Conservation (phyloP, 2,329 filamentous ascomycete species). For the Hansfordia pulvinata region DNA sequence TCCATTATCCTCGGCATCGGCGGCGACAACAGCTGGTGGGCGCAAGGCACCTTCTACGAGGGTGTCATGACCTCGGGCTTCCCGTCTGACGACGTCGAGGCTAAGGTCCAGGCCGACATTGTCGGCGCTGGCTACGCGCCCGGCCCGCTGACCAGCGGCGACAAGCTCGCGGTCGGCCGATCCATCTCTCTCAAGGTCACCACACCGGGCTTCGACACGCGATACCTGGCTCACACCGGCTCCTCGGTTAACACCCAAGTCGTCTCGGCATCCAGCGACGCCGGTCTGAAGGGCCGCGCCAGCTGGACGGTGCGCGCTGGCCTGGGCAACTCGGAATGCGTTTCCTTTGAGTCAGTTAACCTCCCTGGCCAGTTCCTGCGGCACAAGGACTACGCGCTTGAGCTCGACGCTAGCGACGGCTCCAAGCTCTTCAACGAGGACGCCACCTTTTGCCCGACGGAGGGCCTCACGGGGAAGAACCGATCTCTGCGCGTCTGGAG, state of each 20-base stretch:
- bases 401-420: constrained; percentile 35
- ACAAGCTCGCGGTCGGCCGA: constrained; percentile 29
- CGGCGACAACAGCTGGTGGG: constrained; percentile 48
- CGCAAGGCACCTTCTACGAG: constrained; percentile 51
- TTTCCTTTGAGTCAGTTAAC: constrained; percentile 47
- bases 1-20: constrained; percentile 57
- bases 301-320: constrained; percentile 41
- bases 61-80: constrained; percentile 51
- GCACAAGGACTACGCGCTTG: constrained; percentile 38
- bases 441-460: constrained; percentile 46
- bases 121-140: constrained; percentile 42
- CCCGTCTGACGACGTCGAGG: constrained; percentile 44
- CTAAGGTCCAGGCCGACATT: constrained; percentile 44
- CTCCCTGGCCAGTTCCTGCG: constrained; percentile 44
- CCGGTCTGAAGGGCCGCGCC: constrained; percentile 32
- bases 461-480: constrained; percentile 34
- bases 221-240: constrained; percentile 40
- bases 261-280: constrained; percentile 34
- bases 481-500: constrained; percentile 42
- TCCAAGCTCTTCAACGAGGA: constrained; percentile 45
- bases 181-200: constrained; percentile 41
- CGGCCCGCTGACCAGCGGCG: constrained; percentile 30
- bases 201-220: constrained; percentile 35
- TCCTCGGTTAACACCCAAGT: constrained; percentile 38
- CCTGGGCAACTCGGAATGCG: constrained; percentile 41